Percentiles rank a stretch among this genome's conserved stretches.
phyloP scores from a whole-genome alignment of 2,329 filamentous ascomycete species.

The Claviceps fusiformis region DNA sequence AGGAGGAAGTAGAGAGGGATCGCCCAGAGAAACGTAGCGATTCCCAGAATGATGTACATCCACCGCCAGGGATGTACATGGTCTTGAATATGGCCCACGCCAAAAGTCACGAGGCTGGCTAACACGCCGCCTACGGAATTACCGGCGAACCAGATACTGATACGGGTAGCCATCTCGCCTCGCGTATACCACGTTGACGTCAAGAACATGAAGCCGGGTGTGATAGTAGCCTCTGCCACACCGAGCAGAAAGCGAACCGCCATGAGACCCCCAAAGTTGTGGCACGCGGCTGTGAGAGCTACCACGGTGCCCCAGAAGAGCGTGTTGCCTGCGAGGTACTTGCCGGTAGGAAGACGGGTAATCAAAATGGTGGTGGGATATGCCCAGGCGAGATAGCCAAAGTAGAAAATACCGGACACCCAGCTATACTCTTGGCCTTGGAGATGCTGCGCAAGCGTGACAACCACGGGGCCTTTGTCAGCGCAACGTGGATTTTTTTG shows the following conservation, averaged over 20 bases:
- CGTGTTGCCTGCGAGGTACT: conserved; percentile 31
- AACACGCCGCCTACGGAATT: conserved; percentile 34
- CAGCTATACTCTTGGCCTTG: conserved; percentile 5
- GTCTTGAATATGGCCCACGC: conserved; percentile 37
- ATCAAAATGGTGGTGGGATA: conserved; percentile 35
- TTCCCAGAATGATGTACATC: conserved; percentile 44
- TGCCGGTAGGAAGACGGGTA: conserved; percentile 31
- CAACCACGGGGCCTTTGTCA: neutral
- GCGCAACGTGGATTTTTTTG: conserved; percentile 4
- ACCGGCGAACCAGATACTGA: conserved; percentile 42
- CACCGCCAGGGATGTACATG: conserved; percentile 37
- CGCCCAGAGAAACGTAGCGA: conserved; percentile 36
- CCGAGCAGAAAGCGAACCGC: conserved; percentile 39
- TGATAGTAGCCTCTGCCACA: conserved; percentile 38
- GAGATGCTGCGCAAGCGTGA: conserved; percentile 5
- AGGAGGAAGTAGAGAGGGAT: conserved; percentile 33
- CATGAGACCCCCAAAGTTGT: conserved; percentile 22
- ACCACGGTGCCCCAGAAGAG: conserved; percentile 35
- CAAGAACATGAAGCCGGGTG: conserved; percentile 38
- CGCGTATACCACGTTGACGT: conserved; percentile 38
- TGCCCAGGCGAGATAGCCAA: conserved; percentile 34
- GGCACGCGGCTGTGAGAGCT: conserved; percentile 28
- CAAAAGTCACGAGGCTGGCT: conserved; percentile 39
- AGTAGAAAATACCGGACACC: conserved; percentile 19
- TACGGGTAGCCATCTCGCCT: conserved; percentile 32